Conservation (phyloP, 2,329 filamentous ascomycete genomes). For the Rhinocladiella mackenziei region DNA sequence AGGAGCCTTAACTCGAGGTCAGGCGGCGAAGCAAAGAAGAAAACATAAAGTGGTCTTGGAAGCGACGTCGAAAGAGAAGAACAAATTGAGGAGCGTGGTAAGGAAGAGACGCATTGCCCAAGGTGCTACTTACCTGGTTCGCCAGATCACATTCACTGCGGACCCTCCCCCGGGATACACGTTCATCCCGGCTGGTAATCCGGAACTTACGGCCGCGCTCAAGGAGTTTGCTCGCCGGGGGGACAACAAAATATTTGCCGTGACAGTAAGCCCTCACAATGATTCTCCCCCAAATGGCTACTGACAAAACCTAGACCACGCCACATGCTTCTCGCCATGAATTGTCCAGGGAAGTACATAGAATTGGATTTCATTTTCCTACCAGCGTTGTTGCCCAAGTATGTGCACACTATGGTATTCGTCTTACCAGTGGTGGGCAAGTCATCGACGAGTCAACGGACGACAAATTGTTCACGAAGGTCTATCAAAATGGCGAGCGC, state of each 20-base stretch:
- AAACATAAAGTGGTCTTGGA: slow-evolving; percentile 58
- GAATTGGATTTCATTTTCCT: slow-evolving; percentile 62
- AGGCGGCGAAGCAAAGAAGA: slow-evolving; percentile 34
- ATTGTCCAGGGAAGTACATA: slow-evolving; percentile 57
- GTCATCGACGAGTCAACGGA: slow-evolving; percentile 35
- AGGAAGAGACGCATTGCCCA: slow-evolving; percentile 7
- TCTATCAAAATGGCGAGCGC: slow-evolving; percentile 25
- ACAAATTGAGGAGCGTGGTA: slow-evolving; percentile 54
- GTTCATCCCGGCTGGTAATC: slow-evolving; percentile 58
- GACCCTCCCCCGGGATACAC: slow-evolving; percentile 57
- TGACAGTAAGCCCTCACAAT: slow-evolving; percentile 51
- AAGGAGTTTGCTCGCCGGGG: slow-evolving; percentile 57
- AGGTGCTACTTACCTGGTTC: slow-evolving; percentile 18
- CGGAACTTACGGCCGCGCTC: slow-evolving; percentile 55
- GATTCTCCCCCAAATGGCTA: slow-evolving; percentile 1
- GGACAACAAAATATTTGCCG: slow-evolving; percentile 53
- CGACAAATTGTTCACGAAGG: slow-evolving; percentile 24
- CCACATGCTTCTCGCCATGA: slow-evolving; percentile 49
- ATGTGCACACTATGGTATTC: slow-evolving; percentile 47
- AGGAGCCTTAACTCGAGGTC: slow-evolving; percentile 16
- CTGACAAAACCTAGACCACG: slow-evolving; percentile 42
- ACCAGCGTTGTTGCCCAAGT: slow-evolving; percentile 56
- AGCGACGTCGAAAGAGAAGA: slow-evolving; percentile 56
- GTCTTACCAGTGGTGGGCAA: slow-evolving; percentile 47
- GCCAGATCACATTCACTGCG: slow-evolving; percentile 53